Percentiles rank a stretch among this genome's conserved stretches.
These are phyloP conservation scores for Lachancea fermentati DNA, from an alignment of 805 yeast genomes.

Conservation along the genomic window DNA sequence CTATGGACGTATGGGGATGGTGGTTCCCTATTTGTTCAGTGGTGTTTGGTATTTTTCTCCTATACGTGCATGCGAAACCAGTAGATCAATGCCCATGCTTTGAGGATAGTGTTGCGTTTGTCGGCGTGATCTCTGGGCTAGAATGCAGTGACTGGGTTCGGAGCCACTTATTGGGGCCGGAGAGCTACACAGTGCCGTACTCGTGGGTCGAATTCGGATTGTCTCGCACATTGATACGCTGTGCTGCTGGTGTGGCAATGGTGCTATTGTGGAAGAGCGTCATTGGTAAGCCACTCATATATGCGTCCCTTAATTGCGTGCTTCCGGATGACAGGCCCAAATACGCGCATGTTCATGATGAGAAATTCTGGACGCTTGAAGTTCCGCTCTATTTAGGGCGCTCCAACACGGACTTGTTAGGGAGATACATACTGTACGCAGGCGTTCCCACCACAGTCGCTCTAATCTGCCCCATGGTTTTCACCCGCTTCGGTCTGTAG, in stretches of 20 bases:
- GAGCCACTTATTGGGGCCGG: constrained; percentile 34
- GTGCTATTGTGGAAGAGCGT: constrained; percentile 69
- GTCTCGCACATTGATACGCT: constrained; percentile 37
- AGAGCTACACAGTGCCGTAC: constrained; percentile 3
- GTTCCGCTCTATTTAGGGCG: constrained; percentile 53
- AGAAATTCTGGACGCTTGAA: constrained; percentile 20
- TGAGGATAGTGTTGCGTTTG: constrained; percentile 89
- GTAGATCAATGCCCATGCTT: constrained; percentile 94
- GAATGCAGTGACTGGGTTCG: constrained; percentile 56
- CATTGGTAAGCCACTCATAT: constrained; percentile 60
- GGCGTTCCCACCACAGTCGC: constrained; percentile 65
- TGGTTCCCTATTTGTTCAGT: constrained; percentile 36
- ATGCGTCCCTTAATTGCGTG: constrained; percentile 37
- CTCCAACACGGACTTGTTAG: constrained; percentile 70
- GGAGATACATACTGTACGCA: constrained; percentile 71
- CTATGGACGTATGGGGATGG: constrained; percentile 17
- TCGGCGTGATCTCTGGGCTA: constrained; percentile 79
- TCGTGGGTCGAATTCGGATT: constrained; percentile 7
- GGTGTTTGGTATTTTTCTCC: constrained; percentile 40
- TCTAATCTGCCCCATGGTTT: constrained; percentile 28
- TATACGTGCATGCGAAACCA: constrained; percentile 75
- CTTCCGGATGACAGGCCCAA: constrained; percentile 22
- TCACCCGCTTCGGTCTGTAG: constrained; percentile 11
- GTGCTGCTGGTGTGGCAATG: constrained; percentile 52
- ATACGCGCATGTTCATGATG: constrained; percentile 17